Percentiles rank a stretch among this genome's conserved stretches.
These are phyloP conservation scores for Cercospora sp. DNA, from an alignment of 2,329 filamentous ascomycete genomes.

Conservation along the genomic window DNA sequence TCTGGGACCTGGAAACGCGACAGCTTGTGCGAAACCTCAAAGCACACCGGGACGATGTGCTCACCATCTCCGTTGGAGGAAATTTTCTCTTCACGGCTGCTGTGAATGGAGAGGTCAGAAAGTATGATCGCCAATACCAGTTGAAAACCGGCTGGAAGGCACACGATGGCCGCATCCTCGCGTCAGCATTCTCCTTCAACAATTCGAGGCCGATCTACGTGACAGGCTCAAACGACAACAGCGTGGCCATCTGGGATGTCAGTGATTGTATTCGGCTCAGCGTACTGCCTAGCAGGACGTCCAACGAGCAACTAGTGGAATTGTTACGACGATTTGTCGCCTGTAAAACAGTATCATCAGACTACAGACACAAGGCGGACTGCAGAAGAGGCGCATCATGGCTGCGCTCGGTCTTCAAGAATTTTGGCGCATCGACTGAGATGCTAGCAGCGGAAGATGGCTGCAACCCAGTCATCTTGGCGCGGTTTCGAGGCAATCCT, in stretches of 20 bases:
- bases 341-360: constrained; percentile 87
- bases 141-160: constrained; percentile 76
- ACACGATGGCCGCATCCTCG: constrained; percentile 82
- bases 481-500: constrained; percentile 77
- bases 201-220: constrained; percentile 80
- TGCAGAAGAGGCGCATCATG: constrained; percentile 91
- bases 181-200: constrained; percentile 73
- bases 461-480: constrained; percentile 90
- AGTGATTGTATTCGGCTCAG: constrained; percentile 54
- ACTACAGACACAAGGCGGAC: constrained; percentile 82
- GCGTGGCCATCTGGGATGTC: constrained; percentile 84
- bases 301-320: constrained; percentile 62
- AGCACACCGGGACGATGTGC: constrained; percentile 76
- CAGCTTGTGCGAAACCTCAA: constrained; percentile 87
- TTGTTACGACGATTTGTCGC: constrained; percentile 80
- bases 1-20: constrained; percentile 95
- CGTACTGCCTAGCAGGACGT: constrained; percentile 51
- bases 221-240: constrained; percentile 90
- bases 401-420: constrained; percentile 84
- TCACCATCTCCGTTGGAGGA: constrained; percentile 81
- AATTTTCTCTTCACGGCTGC: constrained; percentile 84
- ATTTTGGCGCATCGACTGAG: constrained; percentile 83
- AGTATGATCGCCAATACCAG: constrained; percentile 80
- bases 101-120: constrained; percentile 72
- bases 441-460: constrained; percentile 78